phyloP scores from a whole-genome alignment of 305 asterid species.

The Andrographis paniculata region DNA sequence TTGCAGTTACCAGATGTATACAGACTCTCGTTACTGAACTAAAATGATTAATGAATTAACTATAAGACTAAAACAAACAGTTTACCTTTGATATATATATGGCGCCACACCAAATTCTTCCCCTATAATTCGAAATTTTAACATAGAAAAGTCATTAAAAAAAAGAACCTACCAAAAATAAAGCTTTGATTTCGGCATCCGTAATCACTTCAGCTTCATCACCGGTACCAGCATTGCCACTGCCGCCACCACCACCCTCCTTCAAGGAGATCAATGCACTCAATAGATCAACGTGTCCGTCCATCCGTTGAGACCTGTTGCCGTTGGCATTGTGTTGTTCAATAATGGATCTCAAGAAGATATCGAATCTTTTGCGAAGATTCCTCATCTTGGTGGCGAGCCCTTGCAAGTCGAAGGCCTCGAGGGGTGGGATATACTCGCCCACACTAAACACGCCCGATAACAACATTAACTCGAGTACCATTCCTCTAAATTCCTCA shows the following conservation, averaged over 20 bases:
- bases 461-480: constrained; percentile 58
- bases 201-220: no score
- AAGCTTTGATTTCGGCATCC: no score
- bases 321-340: no score
- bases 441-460: constrained; percentile 74
- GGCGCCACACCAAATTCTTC: no score
- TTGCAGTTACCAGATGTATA: no score
- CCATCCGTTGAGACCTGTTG: constrained; percentile 22
- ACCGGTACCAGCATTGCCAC: constrained; percentile 43
- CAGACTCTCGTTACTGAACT: no score
- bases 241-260: constrained; percentile 34
- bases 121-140: no score
- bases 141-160: no score
- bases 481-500: constrained; percentile 72
- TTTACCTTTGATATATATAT: no score
- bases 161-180: constrained; percentile 42
- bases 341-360: constrained; percentile 39
- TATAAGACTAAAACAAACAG: no score
- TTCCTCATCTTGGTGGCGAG: constrained; percentile 63
- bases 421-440: constrained; percentile 67
- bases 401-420: constrained; percentile 63
- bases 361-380: constrained; percentile 61
- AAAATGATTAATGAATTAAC: no score
- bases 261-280: constrained; percentile 43
- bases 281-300: constrained; percentile 35